Evolutionary conservation across 305 asterid genomes (phyloP), one percentile per base, ranked within the genome.

Genomic region (Nicotiana rustica): DNA sequence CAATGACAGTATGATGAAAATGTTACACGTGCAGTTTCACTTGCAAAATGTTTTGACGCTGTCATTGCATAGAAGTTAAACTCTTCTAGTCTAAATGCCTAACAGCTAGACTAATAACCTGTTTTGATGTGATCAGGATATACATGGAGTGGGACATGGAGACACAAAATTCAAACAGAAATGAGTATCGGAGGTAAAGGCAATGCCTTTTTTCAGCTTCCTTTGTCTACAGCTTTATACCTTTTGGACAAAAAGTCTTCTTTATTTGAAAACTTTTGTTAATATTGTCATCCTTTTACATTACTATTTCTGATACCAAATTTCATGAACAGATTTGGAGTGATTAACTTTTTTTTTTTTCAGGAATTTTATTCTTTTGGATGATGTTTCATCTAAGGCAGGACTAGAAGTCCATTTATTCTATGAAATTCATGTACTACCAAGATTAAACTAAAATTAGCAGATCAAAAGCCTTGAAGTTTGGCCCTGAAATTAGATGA

Each of bases 181-280:
- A 81, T 86, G 84, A 83, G 71, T 75, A 75, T 85, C 83, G 92
- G 91, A 87, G 94, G 97, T 92, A 90, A 83, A 38, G 85, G 67
- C 77, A 17, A 33, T 41, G 6, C 71, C 68, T 82, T 84, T 76
- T 14, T 49, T 55, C 44, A 83, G 7, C 35, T 21, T 75, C 67
- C 31, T 18, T 66, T 66, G 49, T 31, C 83, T 77, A 77, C 75
- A 41, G 81, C 86, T 83, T 67, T 69, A 56, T 44, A 78, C 78
- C 33, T 75, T 81, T 78, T 78, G 29, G 62, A 73, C 88, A 86
- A 83, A 87, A 84, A 71, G 85, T 83, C 85, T 67, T 79, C 86
- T 80, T 77, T 78, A 29, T 67, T 59, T 35, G 44, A 65, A 65
- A 33, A 14, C 2, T 31, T 59, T 84, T 81, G 76, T 14, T 19